These are phyloP conservation scores for Achlya hypogyna DNA, from an alignment of 352 stramenopile genomes.

Conservation along the genomic window DNA sequence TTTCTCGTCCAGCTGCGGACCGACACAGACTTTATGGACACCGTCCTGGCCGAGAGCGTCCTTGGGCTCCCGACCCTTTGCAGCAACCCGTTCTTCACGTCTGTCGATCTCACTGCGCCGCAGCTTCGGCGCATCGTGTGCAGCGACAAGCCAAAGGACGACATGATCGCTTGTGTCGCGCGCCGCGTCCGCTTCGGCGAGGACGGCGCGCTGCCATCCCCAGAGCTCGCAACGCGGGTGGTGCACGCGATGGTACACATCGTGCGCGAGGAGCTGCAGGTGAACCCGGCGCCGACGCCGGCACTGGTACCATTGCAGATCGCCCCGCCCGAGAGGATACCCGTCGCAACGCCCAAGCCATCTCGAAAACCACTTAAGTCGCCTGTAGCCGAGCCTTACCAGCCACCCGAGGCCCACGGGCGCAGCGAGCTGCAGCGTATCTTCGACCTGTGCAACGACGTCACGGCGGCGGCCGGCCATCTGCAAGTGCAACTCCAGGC, in stretches of 20 bases:
- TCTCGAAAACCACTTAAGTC: background rate
- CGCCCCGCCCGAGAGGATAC: background rate
- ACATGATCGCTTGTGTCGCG: constrained; percentile 7
- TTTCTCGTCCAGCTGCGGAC: background rate
- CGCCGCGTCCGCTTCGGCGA: constrained; percentile 10
- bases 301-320: background rate
- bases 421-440: constrained; percentile 16
- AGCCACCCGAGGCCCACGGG: too few relatives aligned
- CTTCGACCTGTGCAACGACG: constrained; percentile 18
- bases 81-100: constrained; percentile 17
- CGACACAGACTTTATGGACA: constrained; percentile 15
- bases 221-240: background rate
- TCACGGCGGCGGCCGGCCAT: background rate
- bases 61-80: background rate
- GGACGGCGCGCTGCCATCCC: too few relatives aligned
- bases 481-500: constrained; percentile 4
- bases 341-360: background rate
- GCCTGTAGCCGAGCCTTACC: too few relatives aligned
- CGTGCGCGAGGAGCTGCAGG: constrained; percentile 10
- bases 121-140: constrained; percentile 3
- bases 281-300: background rate
- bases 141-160: constrained; percentile 6
- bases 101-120: constrained; percentile 1
- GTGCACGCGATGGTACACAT: constrained; percentile 9
- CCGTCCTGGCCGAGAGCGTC: background rate